Evolutionary conservation across 2,329 filamentous ascomycete species (phyloP).

Genomic region (Aspergillus sp.): DNA sequence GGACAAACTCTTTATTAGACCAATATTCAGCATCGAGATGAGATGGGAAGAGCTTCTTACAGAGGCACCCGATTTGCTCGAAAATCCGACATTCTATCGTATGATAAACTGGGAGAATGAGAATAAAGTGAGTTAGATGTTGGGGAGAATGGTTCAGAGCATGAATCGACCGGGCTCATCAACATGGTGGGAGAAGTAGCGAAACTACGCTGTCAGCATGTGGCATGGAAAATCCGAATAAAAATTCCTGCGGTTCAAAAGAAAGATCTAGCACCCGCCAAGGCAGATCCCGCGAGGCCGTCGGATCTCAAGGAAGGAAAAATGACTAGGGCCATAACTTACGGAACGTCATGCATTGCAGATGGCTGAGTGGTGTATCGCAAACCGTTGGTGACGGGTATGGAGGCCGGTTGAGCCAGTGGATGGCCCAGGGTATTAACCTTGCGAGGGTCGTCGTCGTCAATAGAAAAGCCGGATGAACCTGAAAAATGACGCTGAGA

Average conservation of each 20-base stretch:
- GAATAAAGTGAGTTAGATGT: constrained; percentile 26
- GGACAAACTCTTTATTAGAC: constrained; percentile 10
- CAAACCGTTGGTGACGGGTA: constrained; percentile 41
- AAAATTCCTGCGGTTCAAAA: too few species aligned
- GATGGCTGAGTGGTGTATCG: constrained; percentile 47
- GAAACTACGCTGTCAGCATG: constrained; percentile 37
- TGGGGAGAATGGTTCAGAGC: constrained; percentile 32
- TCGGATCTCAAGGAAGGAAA: not conserved
- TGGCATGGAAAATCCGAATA: too few species aligned
- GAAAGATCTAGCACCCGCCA: not conserved
- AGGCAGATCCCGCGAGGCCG: constrained; percentile 4
- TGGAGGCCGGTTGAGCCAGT: constrained; percentile 37
- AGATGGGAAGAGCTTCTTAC: constrained; percentile 21
- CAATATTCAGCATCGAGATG: not conserved
- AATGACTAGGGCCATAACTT: constrained; percentile 36
- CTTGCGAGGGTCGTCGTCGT: constrained; percentile 44
- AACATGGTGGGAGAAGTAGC: constrained; percentile 44
- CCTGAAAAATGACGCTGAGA: constrained; percentile 27
- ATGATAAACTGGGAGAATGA: constrained; percentile 24
- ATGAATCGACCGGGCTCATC: constrained; percentile 45
- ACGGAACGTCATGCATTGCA: constrained; percentile 46
- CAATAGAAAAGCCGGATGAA: constrained; percentile 27
- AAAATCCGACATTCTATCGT: constrained; percentile 33
- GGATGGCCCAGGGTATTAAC: constrained; percentile 43
- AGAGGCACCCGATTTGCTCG: constrained; percentile 26